phyloP scores from a whole-genome alignment of 306 rosid genomes.

The Cicer judaicum region DNA sequence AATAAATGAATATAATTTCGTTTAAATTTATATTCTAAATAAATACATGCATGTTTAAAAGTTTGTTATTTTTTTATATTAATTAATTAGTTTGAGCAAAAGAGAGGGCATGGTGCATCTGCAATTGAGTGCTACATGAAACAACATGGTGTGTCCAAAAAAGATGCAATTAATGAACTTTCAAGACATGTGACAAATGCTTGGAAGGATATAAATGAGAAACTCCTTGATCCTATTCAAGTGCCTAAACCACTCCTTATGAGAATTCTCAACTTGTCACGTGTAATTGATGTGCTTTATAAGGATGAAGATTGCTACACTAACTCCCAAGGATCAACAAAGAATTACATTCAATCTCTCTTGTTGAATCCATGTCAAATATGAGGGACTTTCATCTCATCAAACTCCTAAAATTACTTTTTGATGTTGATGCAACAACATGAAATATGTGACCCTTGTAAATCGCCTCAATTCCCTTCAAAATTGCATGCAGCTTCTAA shows the following conservation, averaged over 20 bases:
- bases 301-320: constrained; percentile 38
- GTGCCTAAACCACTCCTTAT: constrained; percentile 9
- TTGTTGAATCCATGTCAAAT: constrained; percentile 14
- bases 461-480: too few relatives aligned
- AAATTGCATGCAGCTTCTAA: too few relatives aligned
- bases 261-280: constrained; percentile 9
- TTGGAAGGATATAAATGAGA: constrained; percentile 32
- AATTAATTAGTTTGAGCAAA: constrained; percentile 27
- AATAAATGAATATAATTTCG: too few relatives aligned
- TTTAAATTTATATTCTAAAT: neutral
- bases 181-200: neutral
- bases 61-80: neutral
- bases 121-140: constrained; percentile 30
- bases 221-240: neutral
- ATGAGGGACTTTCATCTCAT: neutral
- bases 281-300: constrained; percentile 1
- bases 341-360: neutral
- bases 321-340: neutral
- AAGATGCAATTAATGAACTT: neutral
- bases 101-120: constrained; percentile 34
- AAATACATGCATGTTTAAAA: neutral
- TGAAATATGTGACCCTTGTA: too few relatives aligned
- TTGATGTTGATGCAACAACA: too few relatives aligned
- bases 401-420: too few relatives aligned
- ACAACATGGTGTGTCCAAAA: neutral